Base-by-base conservation (phyloP, 495 filamentous ascomycete genomes). In the Podospora australis region DNA sequence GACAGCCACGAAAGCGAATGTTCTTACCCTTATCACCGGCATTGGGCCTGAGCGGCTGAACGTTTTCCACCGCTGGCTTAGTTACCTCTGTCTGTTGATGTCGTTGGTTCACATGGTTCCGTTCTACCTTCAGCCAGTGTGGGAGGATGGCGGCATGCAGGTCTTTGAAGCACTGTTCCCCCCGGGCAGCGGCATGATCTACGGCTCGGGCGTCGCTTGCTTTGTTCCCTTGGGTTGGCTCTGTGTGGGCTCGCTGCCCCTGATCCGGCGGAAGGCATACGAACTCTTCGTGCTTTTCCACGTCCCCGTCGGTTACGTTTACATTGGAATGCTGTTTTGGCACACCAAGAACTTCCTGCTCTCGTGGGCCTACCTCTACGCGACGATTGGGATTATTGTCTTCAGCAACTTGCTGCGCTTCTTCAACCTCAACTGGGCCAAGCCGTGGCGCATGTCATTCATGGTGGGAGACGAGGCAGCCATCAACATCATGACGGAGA, bases 31-130 rank as follows among this genome's bases (percentile, higher is more conserved):
- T 53, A 69, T 95, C 49, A 96, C 90, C 4, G 91, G 91, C 9
- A 89, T 97, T 56, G 86, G 89, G 4, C 91, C 91, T 41, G 91
- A 97, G 68, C 75, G 92, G 22, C 74, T 97, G 44, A 96, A 95
- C 56, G 88, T 94, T 24, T 75, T 97, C 47, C 91, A 97, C 70
- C 82, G 91, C 52, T 97, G 92, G 92, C 77, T 81, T 20, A 86
- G 82, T n/a, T 95, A 92, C 57, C 69, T 96, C 11, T 90, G 84
- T 63, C 73, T 95, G 2, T 87, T 95, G 57, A 72, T 96, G 28
- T 80, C 82, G 47, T 63, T 96, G 30, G 70, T 95, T 19, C 91
- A 97, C 62, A 87, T 82, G 26, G 68, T 92, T 28, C 91, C 91
- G 0, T 97, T 92, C 66, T 95, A 96, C 54, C 66, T 96, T 48